These are phyloP conservation scores for Jasminum sambac DNA, from an alignment of 257 asterid species.

Conservation along the genomic window DNA sequence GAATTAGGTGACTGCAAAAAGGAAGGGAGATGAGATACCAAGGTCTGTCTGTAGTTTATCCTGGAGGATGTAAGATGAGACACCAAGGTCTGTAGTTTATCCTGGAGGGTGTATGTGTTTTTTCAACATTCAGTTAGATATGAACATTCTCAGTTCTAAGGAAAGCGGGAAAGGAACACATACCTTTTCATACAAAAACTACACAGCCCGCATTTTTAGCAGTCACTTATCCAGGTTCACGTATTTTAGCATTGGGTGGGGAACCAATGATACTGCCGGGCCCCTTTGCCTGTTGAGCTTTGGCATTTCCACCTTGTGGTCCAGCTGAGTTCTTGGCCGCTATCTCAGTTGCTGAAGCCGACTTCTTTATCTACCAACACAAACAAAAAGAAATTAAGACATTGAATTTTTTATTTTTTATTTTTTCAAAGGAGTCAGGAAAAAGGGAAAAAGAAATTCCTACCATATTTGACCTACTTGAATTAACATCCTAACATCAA, in stretches of 20 bases:
- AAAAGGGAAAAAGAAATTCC: not conserved
- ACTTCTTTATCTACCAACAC: slow-evolving; percentile 65
- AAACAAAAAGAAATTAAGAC: not conserved
- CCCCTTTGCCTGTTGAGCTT: slow-evolving; percentile 64
- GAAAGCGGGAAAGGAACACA: slow-evolving; percentile 14
- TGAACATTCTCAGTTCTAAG: not conserved
- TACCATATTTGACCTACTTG: not conserved
- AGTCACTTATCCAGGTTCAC: slow-evolving; percentile 53
- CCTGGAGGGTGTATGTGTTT: not conserved
- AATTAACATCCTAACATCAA: slow-evolving; percentile 1
- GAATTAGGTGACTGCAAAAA: too few relatives aligned
- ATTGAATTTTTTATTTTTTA: too few relatives aligned
- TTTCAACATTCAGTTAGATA: slow-evolving; percentile 7
- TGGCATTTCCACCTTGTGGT: slow-evolving; percentile 60
- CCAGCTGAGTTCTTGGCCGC: slow-evolving; percentile 51
- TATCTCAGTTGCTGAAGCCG: slow-evolving; percentile 44
- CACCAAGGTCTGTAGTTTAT: not conserved
- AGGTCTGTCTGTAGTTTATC: too few relatives aligned
- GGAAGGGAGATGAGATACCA: too few relatives aligned
- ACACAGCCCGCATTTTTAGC: not conserved
- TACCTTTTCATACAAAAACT: not conserved
- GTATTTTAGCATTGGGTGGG: slow-evolving; percentile 63
- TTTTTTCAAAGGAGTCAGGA: too few relatives aligned
- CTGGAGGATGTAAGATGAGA: too few relatives aligned
- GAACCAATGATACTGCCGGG: slow-evolving; percentile 56